Evolutionary conservation across 768 basidiomycete genomes (phyloP).

Genomic region (Melanogaster broomeanus): DNA sequence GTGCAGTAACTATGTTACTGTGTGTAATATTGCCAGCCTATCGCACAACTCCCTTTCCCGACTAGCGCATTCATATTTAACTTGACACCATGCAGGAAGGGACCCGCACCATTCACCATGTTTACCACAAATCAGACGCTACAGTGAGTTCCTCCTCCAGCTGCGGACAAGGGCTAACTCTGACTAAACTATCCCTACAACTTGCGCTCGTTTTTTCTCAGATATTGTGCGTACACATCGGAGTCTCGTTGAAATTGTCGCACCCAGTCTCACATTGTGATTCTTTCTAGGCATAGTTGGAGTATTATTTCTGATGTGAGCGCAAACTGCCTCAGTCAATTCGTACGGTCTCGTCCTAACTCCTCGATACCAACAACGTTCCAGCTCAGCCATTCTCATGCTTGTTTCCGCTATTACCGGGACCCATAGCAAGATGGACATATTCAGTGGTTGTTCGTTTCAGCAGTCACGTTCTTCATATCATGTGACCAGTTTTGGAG

Average conservation of each 20-base stretch:
- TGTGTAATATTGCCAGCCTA: background rate
- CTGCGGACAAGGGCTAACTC: too few species aligned
- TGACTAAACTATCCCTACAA: too few species aligned
- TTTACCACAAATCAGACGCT: too few species aligned
- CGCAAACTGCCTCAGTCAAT: background rate
- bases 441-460: constrained; percentile 17
- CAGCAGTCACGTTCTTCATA: constrained; percentile 14
- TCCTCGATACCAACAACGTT: background rate
- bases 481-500: constrained; percentile 23
- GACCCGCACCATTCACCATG: too few species aligned
- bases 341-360: background rate
- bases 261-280: background rate
- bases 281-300: constrained; percentile 17
- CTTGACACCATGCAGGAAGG: too few species aligned
- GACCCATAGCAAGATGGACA: constrained; percentile 17
- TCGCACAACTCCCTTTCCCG: background rate
- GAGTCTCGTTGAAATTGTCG: background rate
- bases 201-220: constrained; percentile 1
- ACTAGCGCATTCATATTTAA: background rate
- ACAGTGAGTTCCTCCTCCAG: constrained; percentile 25
- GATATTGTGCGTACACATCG: constrained; percentile 22
- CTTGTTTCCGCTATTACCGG: constrained; percentile 6
- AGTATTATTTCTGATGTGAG: constrained; percentile 21
- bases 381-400: constrained; percentile 21
- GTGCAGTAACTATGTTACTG: too few species aligned